phyloP scores from a whole-genome alignment of 345 rosid genomes.

The Boechera divaricarpa region DNA sequence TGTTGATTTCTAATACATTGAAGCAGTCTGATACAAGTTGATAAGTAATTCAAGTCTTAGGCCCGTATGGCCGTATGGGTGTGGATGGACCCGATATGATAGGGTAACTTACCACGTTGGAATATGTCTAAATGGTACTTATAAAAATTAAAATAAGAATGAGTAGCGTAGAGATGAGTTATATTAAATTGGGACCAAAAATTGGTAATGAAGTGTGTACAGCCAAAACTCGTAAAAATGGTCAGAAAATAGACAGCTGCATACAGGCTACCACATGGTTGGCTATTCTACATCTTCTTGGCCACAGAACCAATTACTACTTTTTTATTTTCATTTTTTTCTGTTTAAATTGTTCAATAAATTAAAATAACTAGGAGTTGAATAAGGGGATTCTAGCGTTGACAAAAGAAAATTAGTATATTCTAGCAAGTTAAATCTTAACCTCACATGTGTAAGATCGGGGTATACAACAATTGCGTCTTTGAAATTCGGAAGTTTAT shows the following conservation, averaged over 20 bases:
- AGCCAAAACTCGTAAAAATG: constrained; percentile 15
- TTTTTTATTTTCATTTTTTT: not conserved
- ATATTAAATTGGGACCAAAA: constrained; percentile 30
- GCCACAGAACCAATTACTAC: not conserved
- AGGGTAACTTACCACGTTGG: constrained; percentile 21
- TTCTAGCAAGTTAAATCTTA: not conserved
- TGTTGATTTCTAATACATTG: constrained; percentile 23
- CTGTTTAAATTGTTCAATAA: not conserved
- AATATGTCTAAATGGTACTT: not conserved
- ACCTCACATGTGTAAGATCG: not conserved
- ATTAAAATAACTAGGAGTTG: constrained; percentile 17
- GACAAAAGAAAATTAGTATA: not conserved
- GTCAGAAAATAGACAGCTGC: constrained; percentile 41
- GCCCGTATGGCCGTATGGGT: constrained; percentile 4
- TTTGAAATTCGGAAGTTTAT: not conserved
- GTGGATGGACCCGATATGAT: constrained; percentile 7
- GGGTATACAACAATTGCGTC: not conserved
- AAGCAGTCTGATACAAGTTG: constrained; percentile 35
- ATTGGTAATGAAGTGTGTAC: constrained; percentile 26
- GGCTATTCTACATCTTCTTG: constrained; percentile 33
- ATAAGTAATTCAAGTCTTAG: constrained; percentile 31
- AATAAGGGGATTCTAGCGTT: constrained; percentile 24
- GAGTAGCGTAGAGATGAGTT: constrained; percentile 25
- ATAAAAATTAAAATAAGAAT: not conserved
- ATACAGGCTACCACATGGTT: constrained; percentile 41